Conservation (phyloP, 108 stramenopile genomes). For the Fistulifera pelliculosa region DNA sequence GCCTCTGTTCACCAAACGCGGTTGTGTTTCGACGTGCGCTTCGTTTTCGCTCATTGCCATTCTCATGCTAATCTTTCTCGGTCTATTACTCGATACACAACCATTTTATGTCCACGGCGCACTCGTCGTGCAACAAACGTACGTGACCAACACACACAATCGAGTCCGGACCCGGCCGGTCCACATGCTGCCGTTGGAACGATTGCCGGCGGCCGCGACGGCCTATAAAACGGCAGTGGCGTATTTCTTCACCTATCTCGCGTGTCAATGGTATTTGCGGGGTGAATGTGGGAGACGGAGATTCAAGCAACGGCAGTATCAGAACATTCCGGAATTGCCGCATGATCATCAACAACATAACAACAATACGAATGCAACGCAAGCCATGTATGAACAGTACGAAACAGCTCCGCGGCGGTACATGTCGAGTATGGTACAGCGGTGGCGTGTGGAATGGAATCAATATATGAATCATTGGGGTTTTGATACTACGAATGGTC, state of each 20-base stretch:
- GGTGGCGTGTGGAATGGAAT: not conserved
- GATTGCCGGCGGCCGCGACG: constrained; percentile 20
- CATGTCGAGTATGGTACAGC: not conserved
- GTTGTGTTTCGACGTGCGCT: constrained; percentile 21
- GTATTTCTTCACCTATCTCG: constrained; percentile 17
- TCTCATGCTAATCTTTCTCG: constrained; percentile 24
- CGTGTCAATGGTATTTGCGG: constrained; percentile 11
- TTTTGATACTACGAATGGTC: not conserved
- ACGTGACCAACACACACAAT: constrained; percentile 6
- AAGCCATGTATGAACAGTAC: not conserved
- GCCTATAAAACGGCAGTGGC: constrained; percentile 30
- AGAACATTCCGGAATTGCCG: constrained; percentile 20
- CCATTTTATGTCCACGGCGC: constrained; percentile 28
- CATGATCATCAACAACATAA: not conserved
- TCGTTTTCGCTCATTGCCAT: constrained; percentile 26
- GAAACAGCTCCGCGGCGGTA: not conserved
- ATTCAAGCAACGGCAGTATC: constrained; percentile 12
- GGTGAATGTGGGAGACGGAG: constrained; percentile 14
- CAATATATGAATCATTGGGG: constrained; percentile 3
- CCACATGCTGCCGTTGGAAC: constrained; percentile 11
- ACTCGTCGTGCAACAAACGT: constrained; percentile 14
- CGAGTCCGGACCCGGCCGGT: not conserved
- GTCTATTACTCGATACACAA: constrained; percentile 32
- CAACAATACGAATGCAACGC: too few species aligned
- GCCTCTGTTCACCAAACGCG: not conserved